phyloP scores from a whole-genome alignment of 2,329 filamentous ascomycete species.

The Nakataea oryzae region DNA sequence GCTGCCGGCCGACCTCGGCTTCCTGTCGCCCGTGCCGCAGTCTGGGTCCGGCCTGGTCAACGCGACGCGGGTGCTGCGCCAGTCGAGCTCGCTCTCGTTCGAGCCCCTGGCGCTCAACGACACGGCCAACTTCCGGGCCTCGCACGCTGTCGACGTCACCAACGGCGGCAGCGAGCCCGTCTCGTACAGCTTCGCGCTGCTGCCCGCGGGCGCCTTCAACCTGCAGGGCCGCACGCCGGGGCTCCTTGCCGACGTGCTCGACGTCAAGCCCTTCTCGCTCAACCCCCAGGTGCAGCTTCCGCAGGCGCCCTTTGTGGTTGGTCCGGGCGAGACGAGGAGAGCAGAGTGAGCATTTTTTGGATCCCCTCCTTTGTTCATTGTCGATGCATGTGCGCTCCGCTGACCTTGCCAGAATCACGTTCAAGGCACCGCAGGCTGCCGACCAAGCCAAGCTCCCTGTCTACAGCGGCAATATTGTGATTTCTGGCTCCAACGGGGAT shows the following conservation, averaged over 20 bases:
- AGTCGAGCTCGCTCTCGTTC: conserved; percentile 22
- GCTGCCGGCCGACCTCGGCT: conserved; percentile 10
- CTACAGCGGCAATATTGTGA: conserved; percentile 75
- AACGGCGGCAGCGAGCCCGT: conserved; percentile 23
- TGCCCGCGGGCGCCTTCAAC: conserved; percentile 24
- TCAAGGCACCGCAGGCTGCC: conserved; percentile 11
- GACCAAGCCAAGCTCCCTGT: conserved; percentile 13
- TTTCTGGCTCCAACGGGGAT: conserved; percentile 42
- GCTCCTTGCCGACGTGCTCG: conserved; percentile 3
- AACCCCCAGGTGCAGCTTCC: not conserved
- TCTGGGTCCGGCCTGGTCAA: conserved; percentile 17
- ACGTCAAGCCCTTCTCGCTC: conserved; percentile 4
- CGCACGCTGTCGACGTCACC: conserved; percentile 17
- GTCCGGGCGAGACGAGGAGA: conserved; percentile 11
- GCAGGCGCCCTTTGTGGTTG: conserved; percentile 9
- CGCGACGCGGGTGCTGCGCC: conserved; percentile 25
- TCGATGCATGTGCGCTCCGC: not conserved
- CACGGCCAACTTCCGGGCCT: conserved; percentile 23
- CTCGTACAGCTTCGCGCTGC: conserved; percentile 18
- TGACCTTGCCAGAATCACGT: conserved; percentile 6
- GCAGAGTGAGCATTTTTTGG: conserved; percentile 5
- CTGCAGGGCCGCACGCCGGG: conserved; percentile 10
- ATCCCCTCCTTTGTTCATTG: not conserved
- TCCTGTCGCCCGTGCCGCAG: conserved; percentile 8
- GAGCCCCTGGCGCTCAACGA: conserved; percentile 30